phyloP scores from a whole-genome alignment of 306 rosid genomes.

The Abrus precatorius region DNA sequence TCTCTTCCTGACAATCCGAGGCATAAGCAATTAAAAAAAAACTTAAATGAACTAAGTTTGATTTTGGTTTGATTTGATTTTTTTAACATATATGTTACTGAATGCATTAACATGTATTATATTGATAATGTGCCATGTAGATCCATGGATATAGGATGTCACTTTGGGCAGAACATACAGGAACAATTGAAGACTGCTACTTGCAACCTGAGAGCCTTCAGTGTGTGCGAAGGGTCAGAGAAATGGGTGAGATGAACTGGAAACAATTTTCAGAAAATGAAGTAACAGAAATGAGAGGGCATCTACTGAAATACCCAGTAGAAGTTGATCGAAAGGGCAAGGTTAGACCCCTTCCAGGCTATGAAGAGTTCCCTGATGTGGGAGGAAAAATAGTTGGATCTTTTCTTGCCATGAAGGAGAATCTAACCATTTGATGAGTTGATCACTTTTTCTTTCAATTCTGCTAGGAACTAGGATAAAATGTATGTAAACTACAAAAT shows the following conservation, averaged over 20 bases:
- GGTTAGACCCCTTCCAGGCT: slow-evolving; percentile 77
- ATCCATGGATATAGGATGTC: slow-evolving; percentile 96
- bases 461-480: slow-evolving; percentile 18
- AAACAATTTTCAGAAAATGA: slow-evolving; percentile 77
- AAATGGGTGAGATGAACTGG: slow-evolving; percentile 89
- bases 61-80: neutral
- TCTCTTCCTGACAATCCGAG: neutral
- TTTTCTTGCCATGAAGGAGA: slow-evolving; percentile 90
- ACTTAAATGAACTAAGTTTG: neutral
- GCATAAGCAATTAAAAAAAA: neutral
- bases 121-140: slow-evolving; percentile 49
- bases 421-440: slow-evolving; percentile 75
- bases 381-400: slow-evolving; percentile 95
- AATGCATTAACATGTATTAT: slow-evolving; percentile 17
- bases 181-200: slow-evolving; percentile 77
- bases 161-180: slow-evolving; percentile 94
- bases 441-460: slow-evolving; percentile 20
- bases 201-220: slow-evolving; percentile 83
- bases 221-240: slow-evolving; percentile 77
- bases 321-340: slow-evolving; percentile 87
- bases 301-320: slow-evolving; percentile 86
- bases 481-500: slow-evolving; percentile 42
- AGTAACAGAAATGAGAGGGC: slow-evolving; percentile 80
- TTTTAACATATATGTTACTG: slow-evolving; percentile 2
- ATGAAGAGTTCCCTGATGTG: slow-evolving; percentile 88